Percentiles rank a stretch among this genome's conserved stretches.
phyloP scores from a whole-genome alignment of 1,284 basidiomycete genomes.

The Trichosporon asahii region DNA sequence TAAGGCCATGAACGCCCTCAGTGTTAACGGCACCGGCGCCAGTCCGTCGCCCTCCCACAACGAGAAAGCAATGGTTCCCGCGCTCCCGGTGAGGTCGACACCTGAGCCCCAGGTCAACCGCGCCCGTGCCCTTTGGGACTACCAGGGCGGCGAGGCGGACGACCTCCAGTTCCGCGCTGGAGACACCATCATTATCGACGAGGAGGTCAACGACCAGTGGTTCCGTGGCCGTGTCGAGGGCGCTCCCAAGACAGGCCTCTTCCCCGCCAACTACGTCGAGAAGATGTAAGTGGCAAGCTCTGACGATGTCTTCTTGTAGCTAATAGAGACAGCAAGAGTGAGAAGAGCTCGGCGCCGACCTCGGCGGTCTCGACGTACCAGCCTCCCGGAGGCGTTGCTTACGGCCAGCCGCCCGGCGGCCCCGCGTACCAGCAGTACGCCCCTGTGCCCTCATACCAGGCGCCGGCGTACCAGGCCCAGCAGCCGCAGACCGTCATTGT shows the following conservation, averaged over 20 bases:
- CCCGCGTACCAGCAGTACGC: conserved; percentile 4
- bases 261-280: conserved; percentile 48
- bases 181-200: conserved; percentile 45
- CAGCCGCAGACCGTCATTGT: conserved; percentile 26
- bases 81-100: conserved; percentile 3
- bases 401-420: conserved; percentile 22
- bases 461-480: conserved; percentile 21
- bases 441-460: conserved; percentile 12
- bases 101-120: conserved; percentile 22
- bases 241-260: conserved; percentile 39
- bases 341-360: neutral
- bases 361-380: conserved; percentile 9
- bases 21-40: neutral
- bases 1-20: conserved; percentile 9
- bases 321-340: neutral
- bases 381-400: conserved; percentile 7
- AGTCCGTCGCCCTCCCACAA: neutral
- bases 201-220: conserved; percentile 50
- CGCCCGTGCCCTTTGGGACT: conserved; percentile 48
- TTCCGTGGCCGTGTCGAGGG: conserved; percentile 42
- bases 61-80: conserved; percentile 3
- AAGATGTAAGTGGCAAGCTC: conserved; percentile 34
- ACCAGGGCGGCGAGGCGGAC: conserved; percentile 40
- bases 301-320: neutral
- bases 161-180: conserved; percentile 44